A percentile compares a stretch with the other conserved stretches of the same genome.
phyloP scores from a whole-genome alignment of 129 eudicot genomes.

The sunflower (Helianthus annuus) region HanXRQr2.0-SUNRISE NC_035437.2:48089042-48089541 shows the following conservation, averaged over 20 bases:
- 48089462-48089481: too few relatives aligned
- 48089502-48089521: not conserved
- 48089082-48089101: too few relatives aligned
- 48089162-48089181: not conserved
- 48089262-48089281: not conserved
- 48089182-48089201: constrained; percentile 9
- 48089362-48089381: constrained; percentile 14
- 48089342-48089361: constrained; percentile 18
- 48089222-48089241: constrained; percentile 18
- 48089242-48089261: constrained; percentile 17
- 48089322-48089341: constrained; percentile 26
- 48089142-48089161: not conserved
- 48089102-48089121: too few relatives aligned
- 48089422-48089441: not conserved
- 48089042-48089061: too few relatives aligned
- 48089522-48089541: not conserved
- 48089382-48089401: constrained; percentile 22
- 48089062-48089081: too few relatives aligned
- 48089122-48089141: not conserved
- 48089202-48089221: constrained; percentile 4
- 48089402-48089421: not conserved
- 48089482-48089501: not conserved
- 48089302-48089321: constrained; percentile 47
- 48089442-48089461: too few relatives aligned
- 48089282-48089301: constrained; percentile 35